Conservation (phyloP, 306 rosid genomes). For the Calophaca sinica region DNA sequence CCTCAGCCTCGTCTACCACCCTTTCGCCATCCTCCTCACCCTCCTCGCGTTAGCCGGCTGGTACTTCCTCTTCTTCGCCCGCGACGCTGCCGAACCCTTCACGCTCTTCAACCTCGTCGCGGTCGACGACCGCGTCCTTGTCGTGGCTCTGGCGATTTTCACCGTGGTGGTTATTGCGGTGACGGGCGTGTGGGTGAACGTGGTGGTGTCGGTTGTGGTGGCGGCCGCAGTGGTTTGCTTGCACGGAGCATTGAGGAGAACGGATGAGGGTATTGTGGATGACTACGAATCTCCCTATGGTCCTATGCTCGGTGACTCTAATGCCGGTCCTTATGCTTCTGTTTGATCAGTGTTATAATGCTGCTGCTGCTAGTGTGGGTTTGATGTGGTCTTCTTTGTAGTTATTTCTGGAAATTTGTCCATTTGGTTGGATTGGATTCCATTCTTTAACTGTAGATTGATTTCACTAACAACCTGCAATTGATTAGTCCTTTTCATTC, state of each 20-base stretch:
- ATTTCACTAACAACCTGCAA: conserved; percentile 21
- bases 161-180: conserved; percentile 50
- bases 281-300: conserved; percentile 74
- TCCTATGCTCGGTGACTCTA: conserved; percentile 39
- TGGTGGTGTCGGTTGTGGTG: conserved; percentile 45
- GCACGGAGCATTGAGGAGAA: conserved; percentile 62
- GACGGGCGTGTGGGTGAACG: conserved; percentile 60
- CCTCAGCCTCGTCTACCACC: conserved; percentile 65
- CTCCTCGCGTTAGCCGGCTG: conserved; percentile 53
- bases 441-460: conserved; percentile 29
- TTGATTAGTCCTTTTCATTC: conserved; percentile 16
- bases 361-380: too few relatives aligned
- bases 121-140: conserved; percentile 49
- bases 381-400: not conserved
- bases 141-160: conserved; percentile 39
- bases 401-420: not conserved
- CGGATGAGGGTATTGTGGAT: conserved; percentile 66
- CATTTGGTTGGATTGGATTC: conserved; percentile 18
- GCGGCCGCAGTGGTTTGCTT: conserved; percentile 41
- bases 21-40: conserved; percentile 55
- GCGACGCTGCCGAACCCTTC: conserved; percentile 58
- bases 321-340: conserved; percentile 56
- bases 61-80: conserved; percentile 68
- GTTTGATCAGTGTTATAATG: conserved; percentile 51
- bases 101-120: conserved; percentile 42